Evolutionary conservation across 495 filamentous ascomycete genomes (phyloP).

Genomic region (Neurospora discreta): DNA sequence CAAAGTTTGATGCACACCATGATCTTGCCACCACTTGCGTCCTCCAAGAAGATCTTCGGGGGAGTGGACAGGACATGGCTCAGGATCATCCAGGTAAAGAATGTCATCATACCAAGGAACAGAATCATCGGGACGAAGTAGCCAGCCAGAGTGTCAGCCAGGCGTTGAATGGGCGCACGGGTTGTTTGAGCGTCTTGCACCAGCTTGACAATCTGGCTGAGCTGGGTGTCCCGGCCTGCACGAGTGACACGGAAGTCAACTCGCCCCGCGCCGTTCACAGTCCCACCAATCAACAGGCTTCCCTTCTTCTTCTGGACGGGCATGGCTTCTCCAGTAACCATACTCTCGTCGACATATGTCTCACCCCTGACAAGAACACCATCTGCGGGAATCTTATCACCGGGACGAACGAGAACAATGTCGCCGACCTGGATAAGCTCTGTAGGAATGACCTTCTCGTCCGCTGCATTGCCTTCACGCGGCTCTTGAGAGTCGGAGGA

Average conservation of each 20-base stretch:
- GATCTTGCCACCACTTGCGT: slow-evolving; percentile 70
- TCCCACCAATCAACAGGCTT: slow-evolving; percentile 78
- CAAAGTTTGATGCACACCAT: slow-evolving; percentile 98
- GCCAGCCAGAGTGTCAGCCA: slow-evolving; percentile 85
- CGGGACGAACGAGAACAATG: slow-evolving; percentile 82
- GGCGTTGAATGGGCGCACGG: slow-evolving; percentile 85
- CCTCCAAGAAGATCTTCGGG: slow-evolving; percentile 78
- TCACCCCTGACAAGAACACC: slow-evolving; percentile 79
- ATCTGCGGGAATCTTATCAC: slow-evolving; percentile 95
- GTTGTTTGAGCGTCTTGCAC: slow-evolving; percentile 95
- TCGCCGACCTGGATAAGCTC: slow-evolving; percentile 93
- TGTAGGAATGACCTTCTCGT: slow-evolving; percentile 78
- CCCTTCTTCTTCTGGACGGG: slow-evolving; percentile 82
- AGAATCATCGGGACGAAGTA: slow-evolving; percentile 92
- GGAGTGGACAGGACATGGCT: slow-evolving; percentile 72
- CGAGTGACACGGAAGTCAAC: slow-evolving; percentile 89
- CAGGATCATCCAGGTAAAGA: slow-evolving; percentile 88
- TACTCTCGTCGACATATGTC: slow-evolving; percentile 92
- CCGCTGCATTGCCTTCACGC: slow-evolving; percentile 46
- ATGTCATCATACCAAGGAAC: slow-evolving; percentile 71
- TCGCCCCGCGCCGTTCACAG: slow-evolving; percentile 85
- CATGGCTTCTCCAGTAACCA: slow-evolving; percentile 96
- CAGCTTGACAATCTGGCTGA: slow-evolving; percentile 94
- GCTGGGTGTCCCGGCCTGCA: slow-evolving; percentile 87
- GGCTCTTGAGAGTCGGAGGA: slow-evolving; percentile 34